phyloP scores from a whole-genome alignment of 2,329 filamentous ascomycete species.

The Aspergillus chevalieri region DNA sequence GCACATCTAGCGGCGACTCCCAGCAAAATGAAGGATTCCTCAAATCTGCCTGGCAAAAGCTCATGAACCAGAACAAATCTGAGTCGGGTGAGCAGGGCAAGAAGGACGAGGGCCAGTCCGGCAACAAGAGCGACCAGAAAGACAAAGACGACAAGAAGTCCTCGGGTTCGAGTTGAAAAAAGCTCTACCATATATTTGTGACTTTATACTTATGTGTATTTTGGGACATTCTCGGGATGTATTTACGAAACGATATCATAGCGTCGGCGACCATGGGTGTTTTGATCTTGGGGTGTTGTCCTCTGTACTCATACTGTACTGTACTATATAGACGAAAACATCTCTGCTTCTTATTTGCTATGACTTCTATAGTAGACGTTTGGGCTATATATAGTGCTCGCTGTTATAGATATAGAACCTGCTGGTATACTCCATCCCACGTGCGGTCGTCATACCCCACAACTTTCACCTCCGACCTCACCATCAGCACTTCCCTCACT shows the following conservation, averaged over 20 bases:
- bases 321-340: slow-evolving; percentile 4
- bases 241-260: slow-evolving; percentile 30
- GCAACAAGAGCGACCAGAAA: slow-evolving; percentile 14
- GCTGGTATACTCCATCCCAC: not conserved
- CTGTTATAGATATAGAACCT: not conserved
- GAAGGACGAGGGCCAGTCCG: slow-evolving; percentile 21
- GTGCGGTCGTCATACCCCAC: too few species aligned
- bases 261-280: slow-evolving; percentile 31
- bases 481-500: too few species aligned
- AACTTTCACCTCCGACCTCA: too few species aligned
- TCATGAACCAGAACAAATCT: slow-evolving; percentile 63
- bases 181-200: slow-evolving; percentile 9
- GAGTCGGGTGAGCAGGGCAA: slow-evolving; percentile 21
- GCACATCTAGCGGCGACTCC: slow-evolving; percentile 32
- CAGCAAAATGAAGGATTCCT: slow-evolving; percentile 85
- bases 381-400: not conserved
- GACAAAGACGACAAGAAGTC: slow-evolving; percentile 34
- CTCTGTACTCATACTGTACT: slow-evolving; percentile 10
- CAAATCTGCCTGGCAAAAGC: slow-evolving; percentile 85
- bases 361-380: not conserved
- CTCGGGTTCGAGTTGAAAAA: slow-evolving; percentile 29
- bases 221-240: slow-evolving; percentile 13
- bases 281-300: slow-evolving; percentile 4
- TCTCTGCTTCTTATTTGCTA: slow-evolving; percentile 7
- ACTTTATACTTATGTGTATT: slow-evolving; percentile 15